Evolutionary conservation across 352 stramenopile species (phyloP), one percentile per base, ranked within the genome.

Genomic region (Globisporangium takayamanum): DNA sequence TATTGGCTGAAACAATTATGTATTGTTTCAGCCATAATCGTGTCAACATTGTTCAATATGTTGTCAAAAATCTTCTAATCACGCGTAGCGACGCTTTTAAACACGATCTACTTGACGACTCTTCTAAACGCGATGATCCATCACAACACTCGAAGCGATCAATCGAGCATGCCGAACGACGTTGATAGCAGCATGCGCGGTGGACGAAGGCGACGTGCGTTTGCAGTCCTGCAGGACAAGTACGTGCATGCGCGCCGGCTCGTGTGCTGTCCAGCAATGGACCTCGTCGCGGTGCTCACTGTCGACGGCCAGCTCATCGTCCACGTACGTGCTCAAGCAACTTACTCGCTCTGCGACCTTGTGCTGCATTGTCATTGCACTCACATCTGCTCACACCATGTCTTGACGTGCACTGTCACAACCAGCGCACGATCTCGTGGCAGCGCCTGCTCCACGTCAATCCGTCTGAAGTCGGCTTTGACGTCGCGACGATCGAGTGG

Each of bases 221-320:
- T 88, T 54, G 74, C 78, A 54, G 64, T 83, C 68, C 69, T 94
- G 50, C 81, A 90, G 59, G 81, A 91, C 6, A 86, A 88, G 55
- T 88, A 73, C 45, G 73, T 85, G 60, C 69, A 66, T 49, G 80
- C 81, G 15, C 55, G 69, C 16, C 62, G 60, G 0, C 58, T 94
- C 2, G 62, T 55, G 14, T 91, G 80, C 52, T 91, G 84, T 28
- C 78, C 84, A 12, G 84, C 76, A 10, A 94, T 94, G 84, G 84
- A 92, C 60, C 70, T 92, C 26, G 52, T 94, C 30, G 84, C 82
- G 2, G 61, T 92, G 15, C 59, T 92, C 41, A 91, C 80, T 8
- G 66, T 69, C 12, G 84, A 92, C 53, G 67, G 76, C 37, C 73
- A 92, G 37, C 70, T 92, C 5, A 57, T 89, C 48, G 78, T 94